These are phyloP conservation scores for Leishmania mexicana DNA, from an alignment of 208 protist species.

Conservation along the genomic window DNA sequence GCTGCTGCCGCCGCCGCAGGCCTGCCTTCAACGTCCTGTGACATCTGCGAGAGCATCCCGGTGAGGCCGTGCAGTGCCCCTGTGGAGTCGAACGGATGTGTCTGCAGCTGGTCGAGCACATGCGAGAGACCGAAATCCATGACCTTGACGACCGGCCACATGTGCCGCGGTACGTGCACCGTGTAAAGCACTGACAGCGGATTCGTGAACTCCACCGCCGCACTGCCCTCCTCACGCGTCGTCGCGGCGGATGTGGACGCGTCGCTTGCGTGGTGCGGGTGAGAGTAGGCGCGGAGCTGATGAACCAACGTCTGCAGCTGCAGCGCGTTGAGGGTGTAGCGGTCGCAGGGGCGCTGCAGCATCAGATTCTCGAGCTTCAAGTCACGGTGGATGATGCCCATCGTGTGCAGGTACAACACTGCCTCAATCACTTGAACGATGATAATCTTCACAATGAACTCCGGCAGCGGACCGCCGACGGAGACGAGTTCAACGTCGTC, in stretches of 20 bases:
- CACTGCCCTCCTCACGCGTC: background rate
- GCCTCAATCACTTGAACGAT: slow-evolving; percentile 63
- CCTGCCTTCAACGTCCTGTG: background rate
- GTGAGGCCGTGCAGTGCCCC: background rate
- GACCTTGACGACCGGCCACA: slow-evolving; percentile 72
- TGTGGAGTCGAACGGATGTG: slow-evolving; percentile 9
- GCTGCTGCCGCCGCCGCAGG: background rate
- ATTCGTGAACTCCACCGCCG: slow-evolving; percentile 35
- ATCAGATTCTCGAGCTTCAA: slow-evolving; percentile 99
- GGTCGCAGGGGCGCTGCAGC: slow-evolving; percentile 78
- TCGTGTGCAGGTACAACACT: slow-evolving; percentile 89
- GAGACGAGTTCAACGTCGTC: slow-evolving; percentile 24
- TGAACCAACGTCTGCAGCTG: slow-evolving; percentile 51
- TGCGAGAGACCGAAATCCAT: slow-evolving; percentile 77
- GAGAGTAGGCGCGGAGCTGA: slow-evolving; percentile 22
- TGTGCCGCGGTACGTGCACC: slow-evolving; percentile 42
- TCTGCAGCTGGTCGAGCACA: slow-evolving; percentile 38
- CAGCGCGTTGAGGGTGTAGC: slow-evolving; percentile 35
- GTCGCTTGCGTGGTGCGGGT: background rate
- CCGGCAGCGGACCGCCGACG: slow-evolving; percentile 47
- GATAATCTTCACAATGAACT: slow-evolving; percentile 69
- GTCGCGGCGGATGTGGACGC: background rate
- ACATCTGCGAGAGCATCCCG: background rate
- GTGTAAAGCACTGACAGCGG: slow-evolving; percentile 52
- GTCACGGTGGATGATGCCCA: slow-evolving; percentile 99